Evolutionary conservation across 768 basidiomycete species (phyloP).

Genomic region (Nidularia sp.): DNA sequence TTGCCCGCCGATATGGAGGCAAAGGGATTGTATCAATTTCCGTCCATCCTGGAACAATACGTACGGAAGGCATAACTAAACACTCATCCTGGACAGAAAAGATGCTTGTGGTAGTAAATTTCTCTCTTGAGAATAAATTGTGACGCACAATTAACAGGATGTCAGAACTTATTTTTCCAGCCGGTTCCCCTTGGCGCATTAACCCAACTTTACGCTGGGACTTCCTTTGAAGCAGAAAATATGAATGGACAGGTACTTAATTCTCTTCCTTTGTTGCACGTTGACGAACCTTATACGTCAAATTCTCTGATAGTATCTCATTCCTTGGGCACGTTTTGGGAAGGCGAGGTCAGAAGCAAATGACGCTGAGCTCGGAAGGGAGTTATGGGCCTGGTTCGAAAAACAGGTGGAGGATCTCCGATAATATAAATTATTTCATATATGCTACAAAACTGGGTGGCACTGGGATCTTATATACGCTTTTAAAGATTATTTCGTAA

Average conservation of each 20-base stretch:
- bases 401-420: constrained; percentile 19
- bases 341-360: constrained; percentile 6
- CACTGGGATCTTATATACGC: too few species aligned
- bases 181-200: constrained; percentile 27
- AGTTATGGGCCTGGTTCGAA: constrained; percentile 26
- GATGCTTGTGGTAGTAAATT: constrained; percentile 8
- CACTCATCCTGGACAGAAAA: constrained; percentile 1
- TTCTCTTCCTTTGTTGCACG: neutral
- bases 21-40: constrained; percentile 38
- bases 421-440: neutral
- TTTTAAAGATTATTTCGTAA: too few species aligned
- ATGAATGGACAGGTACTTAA: constrained; percentile 27
- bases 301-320: constrained; percentile 16
- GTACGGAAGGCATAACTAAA: constrained; percentile 26
- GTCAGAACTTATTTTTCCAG: constrained; percentile 7
- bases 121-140: neutral
- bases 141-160: neutral
- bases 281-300: neutral
- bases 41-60: constrained; percentile 41
- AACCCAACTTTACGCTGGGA: constrained; percentile 38
- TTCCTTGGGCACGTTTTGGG: constrained; percentile 27
- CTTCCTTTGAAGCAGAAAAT: constrained; percentile 22
- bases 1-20: constrained; percentile 37
- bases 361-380: constrained; percentile 18
- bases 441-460: too few species aligned